These are phyloP conservation scores for Pichia heedii DNA, from an alignment of 805 yeast genomes.

Conservation along the genomic window DNA sequence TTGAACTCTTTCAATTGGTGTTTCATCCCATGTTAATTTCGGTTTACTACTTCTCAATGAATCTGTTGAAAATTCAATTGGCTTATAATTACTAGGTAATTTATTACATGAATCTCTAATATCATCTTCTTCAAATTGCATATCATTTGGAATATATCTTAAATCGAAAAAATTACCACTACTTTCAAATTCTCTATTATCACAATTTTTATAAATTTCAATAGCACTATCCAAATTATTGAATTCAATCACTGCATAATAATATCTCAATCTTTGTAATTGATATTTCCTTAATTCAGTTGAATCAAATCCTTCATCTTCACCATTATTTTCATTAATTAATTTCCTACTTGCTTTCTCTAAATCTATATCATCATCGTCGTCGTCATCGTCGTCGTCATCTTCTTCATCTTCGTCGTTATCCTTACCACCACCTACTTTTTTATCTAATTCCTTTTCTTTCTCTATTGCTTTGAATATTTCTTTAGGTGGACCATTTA, in stretches of 20 bases:
- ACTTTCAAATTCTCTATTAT: slow-evolving; percentile 91
- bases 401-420: slow-evolving; percentile 30
- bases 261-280: slow-evolving; percentile 84
- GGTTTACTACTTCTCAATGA: slow-evolving; percentile 96
- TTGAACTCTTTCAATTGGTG: slow-evolving; percentile 80
- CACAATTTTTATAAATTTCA: slow-evolving; percentile 75
- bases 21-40: slow-evolving; percentile 96
- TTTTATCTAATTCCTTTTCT: slow-evolving; percentile 28
- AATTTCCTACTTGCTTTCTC: slow-evolving; percentile 62
- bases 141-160: slow-evolving; percentile 87
- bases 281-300: slow-evolving; percentile 83
- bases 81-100: slow-evolving; percentile 72
- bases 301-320: slow-evolving; percentile 67
- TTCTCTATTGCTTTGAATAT: slow-evolving; percentile 47
- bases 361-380: slow-evolving; percentile 34
- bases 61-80: slow-evolving; percentile 77
- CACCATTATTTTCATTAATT: slow-evolving; percentile 65
- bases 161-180: slow-evolving; percentile 92
- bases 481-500: slow-evolving; percentile 88
- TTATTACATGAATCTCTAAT: slow-evolving; percentile 66
- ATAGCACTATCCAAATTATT: slow-evolving; percentile 65
- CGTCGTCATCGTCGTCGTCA: slow-evolving; percentile 35
- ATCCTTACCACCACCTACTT: slow-evolving; percentile 32
- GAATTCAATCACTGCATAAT: slow-evolving; percentile 84
- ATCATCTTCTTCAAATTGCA: slow-evolving; percentile 65